Conservation (phyloP, 176 grass and related monocot genomes). For the Rhynchospora breviuscula region DNA sequence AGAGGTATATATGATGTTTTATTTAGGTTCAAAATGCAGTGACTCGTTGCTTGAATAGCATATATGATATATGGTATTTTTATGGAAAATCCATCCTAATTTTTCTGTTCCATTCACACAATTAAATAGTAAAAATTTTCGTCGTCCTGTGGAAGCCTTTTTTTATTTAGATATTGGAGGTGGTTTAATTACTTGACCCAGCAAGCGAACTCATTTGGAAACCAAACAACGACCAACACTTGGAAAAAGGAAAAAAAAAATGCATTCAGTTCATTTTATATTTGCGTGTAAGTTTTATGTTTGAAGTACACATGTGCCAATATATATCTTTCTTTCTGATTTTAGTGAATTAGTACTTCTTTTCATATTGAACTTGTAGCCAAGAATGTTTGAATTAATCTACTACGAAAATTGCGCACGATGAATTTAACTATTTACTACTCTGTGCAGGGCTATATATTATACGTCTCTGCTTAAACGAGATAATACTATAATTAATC, state of each 20-base stretch:
- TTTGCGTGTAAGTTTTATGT: background rate
- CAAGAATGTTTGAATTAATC: background rate
- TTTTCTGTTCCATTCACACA: background rate
- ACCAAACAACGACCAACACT: background rate
- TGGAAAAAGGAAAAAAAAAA: background rate
- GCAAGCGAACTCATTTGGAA: background rate
- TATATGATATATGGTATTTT: background rate
- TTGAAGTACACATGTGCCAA: no score
- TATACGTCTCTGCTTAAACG: background rate
- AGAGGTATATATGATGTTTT: background rate
- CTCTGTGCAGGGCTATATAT: background rate
- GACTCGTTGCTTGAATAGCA: background rate
- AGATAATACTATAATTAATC: background rate
- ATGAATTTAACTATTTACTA: background rate
- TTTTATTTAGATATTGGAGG: background rate
- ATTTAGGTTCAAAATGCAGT: background rate
- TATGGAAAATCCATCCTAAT: background rate
- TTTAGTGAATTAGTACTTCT: background rate
- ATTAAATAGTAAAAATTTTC: background rate
- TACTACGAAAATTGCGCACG: background rate
- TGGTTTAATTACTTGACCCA: slow-evolving; percentile 4
- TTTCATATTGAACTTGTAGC: background rate
- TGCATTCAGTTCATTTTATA: background rate
- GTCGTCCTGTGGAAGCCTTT: background rate
- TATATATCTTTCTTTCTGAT: background rate